Base-by-base conservation (phyloP, 306 rosid species). In the Begonia masoniana region DNA sequence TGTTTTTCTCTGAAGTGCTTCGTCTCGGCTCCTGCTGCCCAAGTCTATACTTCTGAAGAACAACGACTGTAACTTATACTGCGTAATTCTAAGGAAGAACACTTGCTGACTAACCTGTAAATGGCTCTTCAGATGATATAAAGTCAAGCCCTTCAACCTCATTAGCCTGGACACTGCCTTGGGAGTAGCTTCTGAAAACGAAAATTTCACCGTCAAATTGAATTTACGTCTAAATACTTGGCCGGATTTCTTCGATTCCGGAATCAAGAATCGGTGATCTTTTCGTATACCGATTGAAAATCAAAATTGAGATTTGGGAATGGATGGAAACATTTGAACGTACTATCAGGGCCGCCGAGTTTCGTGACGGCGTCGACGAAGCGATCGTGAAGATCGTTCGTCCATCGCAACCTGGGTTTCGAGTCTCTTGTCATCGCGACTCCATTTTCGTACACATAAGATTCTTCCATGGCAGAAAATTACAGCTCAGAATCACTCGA, bases 51-150 rank as follows among this genome's bases (percentile, higher is more conserved):
- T 91, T 86, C 96, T 91, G 76, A 71, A 74, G 39, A 31, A 7
- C 39, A 31, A 31, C 39, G 39, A 31, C 39, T 31, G 39, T 31
- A 4, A 31, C 39, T 31, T 7, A 31, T 31, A 31, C 39, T 31
- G 39, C 39, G 9, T 31, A 31, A 45, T 45, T n/a, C 15, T 45
- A 45, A 45, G 24, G 53, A 15, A 51, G 26, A 51, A 41, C 7
- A 35, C 13, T 5, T 4, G 41, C 26, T 9, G 23, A 47, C 3
- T 54, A n/a, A 85, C 99, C 99, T 86, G 99, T 58, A 91, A 91
- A 76, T 91, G 96, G 58, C 99, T 91, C 83, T 91, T 91, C 88
- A 83, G 70, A 75, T 91, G 99, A 71, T 86, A 86, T 52, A 91
- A 64, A 64, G 99, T 91, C 78, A 91, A 77, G 26, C 99, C 99